A percentile compares a stretch with the other conserved stretches of the same genome.
These are phyloP conservation scores for Letharia lupina DNA, from an alignment of 495 filamentous ascomycete genomes.

Conservation along the genomic window DNA sequence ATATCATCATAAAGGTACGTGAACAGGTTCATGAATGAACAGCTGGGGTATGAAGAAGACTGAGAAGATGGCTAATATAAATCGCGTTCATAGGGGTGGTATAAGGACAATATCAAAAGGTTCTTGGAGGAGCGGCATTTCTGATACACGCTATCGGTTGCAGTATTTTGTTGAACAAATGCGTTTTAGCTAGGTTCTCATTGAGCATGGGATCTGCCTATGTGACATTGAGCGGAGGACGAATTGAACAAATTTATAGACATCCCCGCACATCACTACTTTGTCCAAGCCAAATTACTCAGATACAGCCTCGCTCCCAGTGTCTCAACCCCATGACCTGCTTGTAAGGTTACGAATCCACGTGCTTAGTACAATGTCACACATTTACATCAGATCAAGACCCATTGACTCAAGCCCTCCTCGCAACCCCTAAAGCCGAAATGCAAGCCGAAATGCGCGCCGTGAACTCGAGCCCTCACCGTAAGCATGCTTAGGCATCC, in stretches of 20 bases:
- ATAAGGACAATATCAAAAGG: constrained; percentile 41
- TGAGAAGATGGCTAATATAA: constrained; percentile 12
- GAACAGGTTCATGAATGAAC: background rate
- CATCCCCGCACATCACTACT: background rate
- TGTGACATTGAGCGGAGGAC: background rate
- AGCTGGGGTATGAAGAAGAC: background rate
- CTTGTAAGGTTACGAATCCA: background rate
- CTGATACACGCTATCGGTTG: constrained; percentile 24
- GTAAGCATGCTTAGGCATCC: constrained; percentile 37
- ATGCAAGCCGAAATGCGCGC: background rate
- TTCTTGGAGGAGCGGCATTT: constrained; percentile 44
- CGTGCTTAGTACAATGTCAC: background rate
- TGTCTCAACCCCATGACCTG: background rate
- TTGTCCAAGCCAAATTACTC: background rate
- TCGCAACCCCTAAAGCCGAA: background rate
- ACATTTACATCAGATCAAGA: background rate
- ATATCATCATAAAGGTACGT: constrained; percentile 56
- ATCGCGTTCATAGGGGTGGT: constrained; percentile 37
- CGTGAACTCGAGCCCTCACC: constrained; percentile 14
- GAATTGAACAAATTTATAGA: background rate
- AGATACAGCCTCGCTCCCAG: constrained; percentile 1
- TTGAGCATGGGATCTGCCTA: background rate
- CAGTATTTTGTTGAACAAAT: constrained; percentile 10
- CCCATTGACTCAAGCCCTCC: background rate
- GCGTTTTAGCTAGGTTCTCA: background rate